A percentile compares a stretch with the other conserved stretches of the same genome.
Evolutionary conservation across 192 early-diverging fungal genomes (phyloP).

Genomic region (Bifiguratus adelaidae): DNA sequence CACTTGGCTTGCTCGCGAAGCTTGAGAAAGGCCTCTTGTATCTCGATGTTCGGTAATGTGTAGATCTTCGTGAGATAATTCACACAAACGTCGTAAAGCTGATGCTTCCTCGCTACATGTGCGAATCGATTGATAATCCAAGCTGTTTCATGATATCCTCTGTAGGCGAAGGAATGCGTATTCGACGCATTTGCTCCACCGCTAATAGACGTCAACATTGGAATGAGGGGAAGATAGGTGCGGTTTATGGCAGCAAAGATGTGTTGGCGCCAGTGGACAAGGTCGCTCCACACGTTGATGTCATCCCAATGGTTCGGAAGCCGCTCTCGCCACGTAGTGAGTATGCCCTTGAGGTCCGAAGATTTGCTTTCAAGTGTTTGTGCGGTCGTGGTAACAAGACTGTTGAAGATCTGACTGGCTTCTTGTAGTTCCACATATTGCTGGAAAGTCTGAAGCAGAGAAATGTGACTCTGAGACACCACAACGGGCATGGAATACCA

Average conservation of each 20-base stretch:
- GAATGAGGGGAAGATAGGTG: constrained; percentile 80
- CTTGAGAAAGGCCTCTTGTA: constrained; percentile 97
- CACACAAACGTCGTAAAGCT: constrained; percentile 91
- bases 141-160: constrained; percentile 98
- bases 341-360: constrained; percentile 77
- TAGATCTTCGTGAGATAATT: constrained; percentile 92
- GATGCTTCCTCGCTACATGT: constrained; percentile 90
- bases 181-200: constrained; percentile 31
- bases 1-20: constrained; percentile 97
- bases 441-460: constrained; percentile 88
- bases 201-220: constrained; percentile 28
- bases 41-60: constrained; percentile 98
- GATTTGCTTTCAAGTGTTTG: constrained; percentile 80
- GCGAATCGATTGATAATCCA: constrained; percentile 99
- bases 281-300: constrained; percentile 95
- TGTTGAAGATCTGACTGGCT: constrained; percentile 79
- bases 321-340: constrained; percentile 95
- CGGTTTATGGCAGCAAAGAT: constrained; percentile 95
- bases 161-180: constrained; percentile 84
- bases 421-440: constrained; percentile 93
- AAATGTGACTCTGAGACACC: constrained; percentile 80
- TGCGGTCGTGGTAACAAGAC: constrained; percentile 66
- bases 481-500: constrained; percentile 87
- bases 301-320: constrained; percentile 96
- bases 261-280: constrained; percentile 97